Evolutionary conservation across 371 early-diverging fungal species (phyloP).

Genomic region (Mortierella sp.): DNA sequence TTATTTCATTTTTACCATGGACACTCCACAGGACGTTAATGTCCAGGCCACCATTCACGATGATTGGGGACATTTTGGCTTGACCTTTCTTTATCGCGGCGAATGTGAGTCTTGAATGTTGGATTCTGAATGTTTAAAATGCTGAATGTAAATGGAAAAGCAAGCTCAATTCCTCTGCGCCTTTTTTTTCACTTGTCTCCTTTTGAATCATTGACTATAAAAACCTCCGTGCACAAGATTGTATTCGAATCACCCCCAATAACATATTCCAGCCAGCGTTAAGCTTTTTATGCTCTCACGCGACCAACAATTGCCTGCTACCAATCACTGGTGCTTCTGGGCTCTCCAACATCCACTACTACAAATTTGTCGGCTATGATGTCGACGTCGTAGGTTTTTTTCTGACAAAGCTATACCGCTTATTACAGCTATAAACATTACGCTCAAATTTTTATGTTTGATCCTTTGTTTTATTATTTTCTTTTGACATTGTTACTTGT

Average conservation of each 20-base stretch:
- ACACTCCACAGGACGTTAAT: slow-evolving; percentile 43
- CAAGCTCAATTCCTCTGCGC: background rate
- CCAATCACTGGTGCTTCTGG: too few relatives aligned
- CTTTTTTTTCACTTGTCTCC: background rate
- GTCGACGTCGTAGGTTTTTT: too few relatives aligned
- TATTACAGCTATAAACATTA: too few relatives aligned
- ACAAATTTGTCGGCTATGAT: too few relatives aligned
- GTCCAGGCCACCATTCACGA: background rate
- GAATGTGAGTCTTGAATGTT: background rate
- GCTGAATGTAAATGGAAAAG: background rate
- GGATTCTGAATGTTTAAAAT: background rate
- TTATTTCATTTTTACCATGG: slow-evolving; percentile 23
- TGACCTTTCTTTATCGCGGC: too few relatives aligned
- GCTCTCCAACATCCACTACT: too few relatives aligned
- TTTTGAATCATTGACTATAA: background rate
- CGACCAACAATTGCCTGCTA: too few relatives aligned
- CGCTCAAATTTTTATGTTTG: background rate
- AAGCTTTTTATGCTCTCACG: background rate
- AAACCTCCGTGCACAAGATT: background rate
- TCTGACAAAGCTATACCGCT: too few relatives aligned
- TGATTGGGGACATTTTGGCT: background rate
- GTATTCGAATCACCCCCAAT: slow-evolving; percentile 3
- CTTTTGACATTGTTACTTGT: background rate
- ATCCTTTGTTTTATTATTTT: background rate
- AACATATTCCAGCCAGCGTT: background rate